Conservation (phyloP, 2,329 filamentous ascomycete species). For the Dendryphion nanum region DNA sequence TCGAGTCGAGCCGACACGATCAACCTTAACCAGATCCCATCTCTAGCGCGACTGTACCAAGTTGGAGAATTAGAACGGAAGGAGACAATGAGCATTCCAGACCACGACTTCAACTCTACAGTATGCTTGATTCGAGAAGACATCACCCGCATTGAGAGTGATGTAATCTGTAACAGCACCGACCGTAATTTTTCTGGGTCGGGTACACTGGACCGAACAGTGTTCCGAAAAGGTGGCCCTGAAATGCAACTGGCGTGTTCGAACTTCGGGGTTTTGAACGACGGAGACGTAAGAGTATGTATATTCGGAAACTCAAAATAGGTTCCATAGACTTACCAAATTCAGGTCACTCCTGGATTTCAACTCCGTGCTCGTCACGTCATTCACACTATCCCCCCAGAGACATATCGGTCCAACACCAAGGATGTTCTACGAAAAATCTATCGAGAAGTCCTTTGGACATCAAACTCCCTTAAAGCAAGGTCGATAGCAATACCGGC, state of each 20-base stretch:
- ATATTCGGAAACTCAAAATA: neutral
- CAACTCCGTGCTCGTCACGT: slow-evolving; percentile 28
- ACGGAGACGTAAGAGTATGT: slow-evolving; percentile 23
- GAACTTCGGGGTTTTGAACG: slow-evolving; percentile 21
- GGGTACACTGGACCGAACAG: slow-evolving; percentile 27
- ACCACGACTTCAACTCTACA: slow-evolving; percentile 22
- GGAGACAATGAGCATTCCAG: slow-evolving; percentile 20
- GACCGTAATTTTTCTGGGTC: slow-evolving; percentile 22
- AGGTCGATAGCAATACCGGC: slow-evolving; percentile 32
- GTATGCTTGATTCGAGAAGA: slow-evolving; percentile 31
- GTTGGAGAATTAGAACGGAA: slow-evolving; percentile 21
- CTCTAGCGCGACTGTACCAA: slow-evolving; percentile 27
- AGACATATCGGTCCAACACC: slow-evolving; percentile 18
- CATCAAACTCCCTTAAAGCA: slow-evolving; percentile 21
- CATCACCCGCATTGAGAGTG: slow-evolving; percentile 32
- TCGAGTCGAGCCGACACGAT: slow-evolving; percentile 13
- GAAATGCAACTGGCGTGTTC: slow-evolving; percentile 20
- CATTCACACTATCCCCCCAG: slow-evolving; percentile 28
- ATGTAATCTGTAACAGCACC: slow-evolving; percentile 34
- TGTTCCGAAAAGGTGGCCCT: slow-evolving; percentile 30
- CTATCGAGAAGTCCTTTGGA: slow-evolving; percentile 26
- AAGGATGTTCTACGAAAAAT: slow-evolving; percentile 26
- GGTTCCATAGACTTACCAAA: neutral
- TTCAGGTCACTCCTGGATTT: slow-evolving; percentile 20
- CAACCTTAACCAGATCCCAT: slow-evolving; percentile 23